Conservation (phyloP, 768 basidiomycete species). For the Pleurotus cornucopiae region DNA sequence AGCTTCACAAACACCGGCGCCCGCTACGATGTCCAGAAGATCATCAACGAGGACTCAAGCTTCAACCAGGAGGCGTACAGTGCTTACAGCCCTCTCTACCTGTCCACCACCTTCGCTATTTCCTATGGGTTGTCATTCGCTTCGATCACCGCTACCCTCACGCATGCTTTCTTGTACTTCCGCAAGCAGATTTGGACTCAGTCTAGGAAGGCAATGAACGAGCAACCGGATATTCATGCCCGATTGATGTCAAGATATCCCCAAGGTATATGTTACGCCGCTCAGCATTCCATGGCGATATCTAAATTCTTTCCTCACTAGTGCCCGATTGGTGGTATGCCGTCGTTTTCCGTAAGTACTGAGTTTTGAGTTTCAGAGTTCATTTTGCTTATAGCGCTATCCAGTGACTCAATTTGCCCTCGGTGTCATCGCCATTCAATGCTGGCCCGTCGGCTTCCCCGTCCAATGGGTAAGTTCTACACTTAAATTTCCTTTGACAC, state of each 20-base stretch:
- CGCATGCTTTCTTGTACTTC: slow-evolving; percentile 70
- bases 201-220: slow-evolving; percentile 63
- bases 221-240: slow-evolving; percentile 84
- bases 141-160: slow-evolving; percentile 69
- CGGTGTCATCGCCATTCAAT: slow-evolving; percentile 65
- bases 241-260: slow-evolving; percentile 74
- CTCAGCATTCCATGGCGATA: neutral
- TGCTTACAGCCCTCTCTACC: slow-evolving; percentile 57
- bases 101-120: slow-evolving; percentile 72
- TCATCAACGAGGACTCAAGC: slow-evolving; percentile 49
- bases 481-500: slow-evolving; percentile 65
- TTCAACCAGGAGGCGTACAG: slow-evolving; percentile 55
- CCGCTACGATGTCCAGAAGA: slow-evolving; percentile 52
- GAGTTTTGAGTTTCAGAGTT: slow-evolving; percentile 18
- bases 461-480: slow-evolving; percentile 42
- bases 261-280: slow-evolving; percentile 29
- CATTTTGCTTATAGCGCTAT: slow-evolving; percentile 3
- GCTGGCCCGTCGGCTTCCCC: slow-evolving; percentile 55
- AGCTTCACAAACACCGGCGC: slow-evolving; percentile 63
- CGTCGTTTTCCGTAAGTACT: slow-evolving; percentile 49
- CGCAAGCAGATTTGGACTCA: slow-evolving; percentile 77
- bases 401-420: slow-evolving; percentile 60
- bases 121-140: slow-evolving; percentile 84
- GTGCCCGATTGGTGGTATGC: slow-evolving; percentile 88
- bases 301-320: slow-evolving; percentile 13